phyloP scores from a whole-genome alignment of 208 protist species.

The Sergeia podlipaevii region DNA sequence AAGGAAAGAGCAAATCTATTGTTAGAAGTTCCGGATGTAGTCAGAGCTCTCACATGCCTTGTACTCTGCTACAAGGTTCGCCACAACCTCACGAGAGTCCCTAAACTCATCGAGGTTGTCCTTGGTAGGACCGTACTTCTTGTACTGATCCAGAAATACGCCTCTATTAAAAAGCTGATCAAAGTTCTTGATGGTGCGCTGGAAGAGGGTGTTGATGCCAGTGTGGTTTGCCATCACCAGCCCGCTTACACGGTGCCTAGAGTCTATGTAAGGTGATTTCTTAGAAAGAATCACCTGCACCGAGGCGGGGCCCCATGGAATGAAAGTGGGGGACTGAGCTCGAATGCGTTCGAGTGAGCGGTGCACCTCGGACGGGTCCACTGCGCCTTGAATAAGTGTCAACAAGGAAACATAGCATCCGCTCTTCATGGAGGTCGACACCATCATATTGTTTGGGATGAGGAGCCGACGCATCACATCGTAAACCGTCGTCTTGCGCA shows the following conservation, averaged over 20 bases:
- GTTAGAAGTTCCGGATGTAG: constrained; percentile 92
- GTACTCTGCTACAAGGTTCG: constrained; percentile 97
- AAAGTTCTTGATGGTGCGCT: constrained; percentile 90
- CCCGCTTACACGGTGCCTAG: constrained; percentile 96
- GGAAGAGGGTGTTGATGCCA: constrained; percentile 94
- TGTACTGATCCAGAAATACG: constrained; percentile 95
- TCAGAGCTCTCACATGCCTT: constrained; percentile 94
- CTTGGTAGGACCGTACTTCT: constrained; percentile 89
- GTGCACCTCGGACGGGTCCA: constrained; percentile 98
- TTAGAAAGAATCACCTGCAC: constrained; percentile 96
- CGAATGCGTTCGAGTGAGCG: constrained; percentile 98
- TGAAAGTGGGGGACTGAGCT: constrained; percentile 97
- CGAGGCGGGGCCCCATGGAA: constrained; percentile 97
- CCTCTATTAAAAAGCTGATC: constrained; percentile 92
- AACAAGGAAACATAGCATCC: constrained; percentile 99
- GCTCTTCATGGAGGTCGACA: constrained; percentile 87
- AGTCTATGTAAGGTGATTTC: constrained; percentile 97
- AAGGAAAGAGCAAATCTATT: neutral
- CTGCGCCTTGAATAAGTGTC: constrained; percentile 99
- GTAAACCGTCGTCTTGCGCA: constrained; percentile 99
- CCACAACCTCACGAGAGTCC: constrained; percentile 91
- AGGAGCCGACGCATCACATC: constrained; percentile 99
- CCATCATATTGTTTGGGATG: constrained; percentile 99
- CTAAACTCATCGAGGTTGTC: constrained; percentile 97
- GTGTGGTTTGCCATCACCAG: constrained; percentile 99